Conservation (phyloP, 495 filamentous ascomycete species). For the Aspergillus cavernicola region DNA sequence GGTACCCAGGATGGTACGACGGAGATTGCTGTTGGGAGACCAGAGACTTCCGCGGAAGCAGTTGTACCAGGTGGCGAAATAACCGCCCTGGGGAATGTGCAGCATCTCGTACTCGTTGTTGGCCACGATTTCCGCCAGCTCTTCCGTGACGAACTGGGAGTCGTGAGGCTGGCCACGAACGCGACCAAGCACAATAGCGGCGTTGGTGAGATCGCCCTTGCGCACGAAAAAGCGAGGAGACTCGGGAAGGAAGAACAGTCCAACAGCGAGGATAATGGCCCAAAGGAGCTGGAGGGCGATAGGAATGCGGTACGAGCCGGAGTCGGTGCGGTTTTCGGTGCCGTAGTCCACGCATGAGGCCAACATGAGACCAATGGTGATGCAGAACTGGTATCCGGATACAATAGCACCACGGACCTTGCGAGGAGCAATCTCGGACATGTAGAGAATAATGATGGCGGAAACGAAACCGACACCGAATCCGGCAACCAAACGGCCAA, state of each 20-base stretch:
- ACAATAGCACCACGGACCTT: slow-evolving; percentile 67
- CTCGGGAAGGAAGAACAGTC: slow-evolving; percentile 75
- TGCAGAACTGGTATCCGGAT: slow-evolving; percentile 66
- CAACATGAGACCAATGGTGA: slow-evolving; percentile 69
- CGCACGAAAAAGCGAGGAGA: slow-evolving; percentile 63
- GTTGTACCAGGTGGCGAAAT: slow-evolving; percentile 56
- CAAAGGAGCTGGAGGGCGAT: slow-evolving; percentile 64
- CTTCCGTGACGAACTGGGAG: slow-evolving; percentile 61
- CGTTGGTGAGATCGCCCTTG: slow-evolving; percentile 44
- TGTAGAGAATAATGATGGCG: slow-evolving; percentile 71
- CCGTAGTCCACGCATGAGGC: slow-evolving; percentile 70
- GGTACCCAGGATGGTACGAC: slow-evolving; percentile 72
- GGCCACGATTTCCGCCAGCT: slow-evolving; percentile 71
- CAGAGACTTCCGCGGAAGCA: slow-evolving; percentile 67
- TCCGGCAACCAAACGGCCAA: slow-evolving; percentile 68
- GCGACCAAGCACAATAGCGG: slow-evolving; percentile 36
- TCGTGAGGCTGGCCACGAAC: slow-evolving; percentile 48
- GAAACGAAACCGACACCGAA: slow-evolving; percentile 73
- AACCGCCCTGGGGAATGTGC: slow-evolving; percentile 55
- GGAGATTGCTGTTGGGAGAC: slow-evolving; percentile 58
- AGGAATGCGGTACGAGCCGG: slow-evolving; percentile 70
- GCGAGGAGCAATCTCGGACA: slow-evolving; percentile 62
- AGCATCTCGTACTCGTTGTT: slow-evolving; percentile 70
- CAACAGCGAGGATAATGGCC: slow-evolving; percentile 58
- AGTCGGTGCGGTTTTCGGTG: slow-evolving; percentile 55